Percentiles rank a stretch among this genome's conserved stretches.
Conservation (phyloP, 805 yeast species). For the Starmerella vaccinii region DNA sequence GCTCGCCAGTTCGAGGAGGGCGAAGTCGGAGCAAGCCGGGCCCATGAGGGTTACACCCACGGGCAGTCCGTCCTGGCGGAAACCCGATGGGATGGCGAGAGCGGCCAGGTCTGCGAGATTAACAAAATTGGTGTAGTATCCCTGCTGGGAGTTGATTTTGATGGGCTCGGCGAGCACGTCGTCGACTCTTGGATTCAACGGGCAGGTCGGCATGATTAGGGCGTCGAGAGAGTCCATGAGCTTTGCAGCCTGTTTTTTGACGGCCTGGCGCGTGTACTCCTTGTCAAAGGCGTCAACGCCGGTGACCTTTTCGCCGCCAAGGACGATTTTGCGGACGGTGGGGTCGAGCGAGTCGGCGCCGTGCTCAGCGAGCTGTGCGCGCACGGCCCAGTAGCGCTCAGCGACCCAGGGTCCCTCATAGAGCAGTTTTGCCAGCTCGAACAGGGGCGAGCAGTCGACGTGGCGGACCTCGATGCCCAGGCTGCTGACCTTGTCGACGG, state of each 20-base stretch:
- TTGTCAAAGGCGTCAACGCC: conserved; percentile 77
- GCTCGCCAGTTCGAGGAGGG: conserved; percentile 72
- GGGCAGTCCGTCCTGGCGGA: conserved; percentile 78
- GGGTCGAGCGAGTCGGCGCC: conserved; percentile 68
- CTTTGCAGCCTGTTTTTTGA: conserved; percentile 52
- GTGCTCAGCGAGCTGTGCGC: conserved; percentile 59
- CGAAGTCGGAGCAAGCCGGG: conserved; percentile 75
- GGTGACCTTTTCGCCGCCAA: conserved; percentile 62
- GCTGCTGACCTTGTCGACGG: conserved; percentile 43
- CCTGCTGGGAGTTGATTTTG: conserved; percentile 76
- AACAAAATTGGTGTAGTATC: conserved; percentile 96
- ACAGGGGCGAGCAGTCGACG: conserved; percentile 62
- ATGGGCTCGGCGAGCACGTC: conserved; percentile 71
- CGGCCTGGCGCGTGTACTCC: conserved; percentile 79
- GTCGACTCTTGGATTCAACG: conserved; percentile 74
- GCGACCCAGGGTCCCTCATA: conserved; percentile 99
- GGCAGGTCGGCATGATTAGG: conserved; percentile 85
- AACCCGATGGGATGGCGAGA: conserved; percentile 82
- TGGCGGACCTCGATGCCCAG: conserved; percentile 53
- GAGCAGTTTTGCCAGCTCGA: conserved; percentile 73
- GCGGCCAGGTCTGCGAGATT: conserved; percentile 91
- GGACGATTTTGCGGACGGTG: conserved; percentile 64
- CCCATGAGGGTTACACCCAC: conserved; percentile 82
- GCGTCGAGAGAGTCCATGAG: conserved; percentile 55
- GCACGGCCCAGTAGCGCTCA: conserved; percentile 78